These are phyloP conservation scores for Camellia oleifera DNA, from an alignment of 179 eudicot genomes.

Conservation along the genomic window DNA sequence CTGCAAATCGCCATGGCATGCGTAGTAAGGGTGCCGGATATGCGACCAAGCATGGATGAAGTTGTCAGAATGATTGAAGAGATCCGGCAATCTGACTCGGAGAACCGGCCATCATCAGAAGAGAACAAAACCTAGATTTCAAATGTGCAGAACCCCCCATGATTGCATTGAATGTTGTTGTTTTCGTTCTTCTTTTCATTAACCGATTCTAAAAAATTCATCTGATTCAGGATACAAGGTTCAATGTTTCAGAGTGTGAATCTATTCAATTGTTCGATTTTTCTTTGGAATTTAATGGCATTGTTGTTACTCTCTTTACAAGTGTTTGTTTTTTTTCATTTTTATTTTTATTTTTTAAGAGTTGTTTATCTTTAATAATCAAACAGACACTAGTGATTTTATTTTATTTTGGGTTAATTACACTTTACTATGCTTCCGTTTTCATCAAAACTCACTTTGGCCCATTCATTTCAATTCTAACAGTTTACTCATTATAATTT, in stretches of 20 bases:
- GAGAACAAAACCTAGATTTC: constrained; percentile 63
- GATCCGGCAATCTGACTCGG: constrained; percentile 44
- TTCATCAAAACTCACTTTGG: no score
- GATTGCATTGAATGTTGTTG: constrained; percentile 7
- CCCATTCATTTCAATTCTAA: no score
- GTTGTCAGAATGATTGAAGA: constrained; percentile 74
- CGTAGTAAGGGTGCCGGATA: constrained; percentile 57
- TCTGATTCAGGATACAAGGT: not conserved
- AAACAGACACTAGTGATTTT: no score
- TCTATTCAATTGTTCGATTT: not conserved
- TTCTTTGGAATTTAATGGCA: not conserved
- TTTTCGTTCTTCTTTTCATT: not conserved
- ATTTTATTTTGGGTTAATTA: no score
- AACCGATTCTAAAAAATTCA: not conserved
- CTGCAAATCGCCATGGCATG: constrained; percentile 77
- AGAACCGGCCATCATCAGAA: constrained; percentile 62
- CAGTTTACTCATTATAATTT: no score
- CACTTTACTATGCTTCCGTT: no score
- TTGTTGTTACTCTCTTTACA: not conserved
- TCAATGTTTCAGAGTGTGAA: not conserved
- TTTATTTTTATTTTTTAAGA: no score
- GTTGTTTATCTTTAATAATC: no score
- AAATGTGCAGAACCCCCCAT: constrained; percentile 39
- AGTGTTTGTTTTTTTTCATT: no score
- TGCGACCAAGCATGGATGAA: constrained; percentile 64